A percentile compares a stretch with the other conserved stretches of the same genome.
These are phyloP conservation scores for Colletotrichum somersetense DNA, from an alignment of 2,329 filamentous ascomycete genomes.

Conservation along the genomic window DNA sequence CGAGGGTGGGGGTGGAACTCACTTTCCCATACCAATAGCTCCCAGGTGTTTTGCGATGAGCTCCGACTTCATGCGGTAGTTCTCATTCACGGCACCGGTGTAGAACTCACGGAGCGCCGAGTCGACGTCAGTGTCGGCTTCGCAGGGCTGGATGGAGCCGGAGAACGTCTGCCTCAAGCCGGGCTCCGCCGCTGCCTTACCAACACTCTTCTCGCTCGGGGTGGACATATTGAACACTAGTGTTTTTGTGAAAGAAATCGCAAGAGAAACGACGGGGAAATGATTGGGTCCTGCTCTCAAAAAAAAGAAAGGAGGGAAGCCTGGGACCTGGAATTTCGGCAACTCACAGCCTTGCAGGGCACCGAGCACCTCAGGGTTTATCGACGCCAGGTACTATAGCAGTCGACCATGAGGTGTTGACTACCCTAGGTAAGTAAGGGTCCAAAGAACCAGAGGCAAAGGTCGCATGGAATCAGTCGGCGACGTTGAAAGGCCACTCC, in stretches of 20 bases:
- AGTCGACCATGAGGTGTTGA: constrained; percentile 1
- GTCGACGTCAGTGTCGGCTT: constrained; percentile 45
- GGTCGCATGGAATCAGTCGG: constrained; percentile 4
- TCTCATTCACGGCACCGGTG: constrained; percentile 48
- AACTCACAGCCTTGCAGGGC: not conserved
- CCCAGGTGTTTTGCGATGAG: constrained; percentile 47
- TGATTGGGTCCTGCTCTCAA: constrained; percentile 37
- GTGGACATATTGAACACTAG: constrained; percentile 19
- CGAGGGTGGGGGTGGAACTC: constrained; percentile 32
- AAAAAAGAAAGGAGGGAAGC: constrained; percentile 33
- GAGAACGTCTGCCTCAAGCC: constrained; percentile 26
- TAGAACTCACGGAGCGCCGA: constrained; percentile 53
- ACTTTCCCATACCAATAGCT: constrained; percentile 53
- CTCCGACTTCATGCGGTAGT: constrained; percentile 52
- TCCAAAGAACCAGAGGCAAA: not conserved
- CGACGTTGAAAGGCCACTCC: constrained; percentile 17
- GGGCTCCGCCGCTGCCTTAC: constrained; percentile 23
- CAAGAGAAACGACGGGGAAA: not conserved
- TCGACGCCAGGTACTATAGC: constrained; percentile 6
- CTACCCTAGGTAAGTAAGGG: not conserved
- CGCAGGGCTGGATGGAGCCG: constrained; percentile 29
- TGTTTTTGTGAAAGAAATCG: not conserved
- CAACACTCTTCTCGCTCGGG: constrained; percentile 34
- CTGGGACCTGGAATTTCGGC: not conserved
- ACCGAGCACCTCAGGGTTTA: constrained; percentile 26